A percentile compares a stretch with the other conserved stretches of the same genome.
phyloP scores from a whole-genome alignment of 2,329 filamentous ascomycete species.

The Coccinonectria pachysandricola region DNA sequence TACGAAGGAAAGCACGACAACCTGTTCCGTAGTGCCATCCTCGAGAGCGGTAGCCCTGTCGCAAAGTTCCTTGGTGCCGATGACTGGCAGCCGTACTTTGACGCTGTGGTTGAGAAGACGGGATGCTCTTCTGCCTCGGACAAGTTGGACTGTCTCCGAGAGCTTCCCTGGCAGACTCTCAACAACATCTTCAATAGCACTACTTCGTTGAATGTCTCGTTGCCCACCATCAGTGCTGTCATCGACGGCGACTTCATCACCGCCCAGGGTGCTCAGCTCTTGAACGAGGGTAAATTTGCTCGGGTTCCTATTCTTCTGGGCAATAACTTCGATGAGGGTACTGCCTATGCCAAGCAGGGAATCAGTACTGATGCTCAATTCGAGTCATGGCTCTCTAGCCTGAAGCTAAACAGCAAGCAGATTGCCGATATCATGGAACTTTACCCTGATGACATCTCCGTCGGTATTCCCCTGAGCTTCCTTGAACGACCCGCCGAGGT shows the following conservation, averaged over 20 bases:
- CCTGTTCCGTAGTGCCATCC: constrained; percentile 43
- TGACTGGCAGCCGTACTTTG: constrained; percentile 21
- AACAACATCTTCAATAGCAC: constrained; percentile 20
- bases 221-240: constrained; percentile 11
- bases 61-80: constrained; percentile 12
- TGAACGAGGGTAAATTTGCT: constrained; percentile 49
- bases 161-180: constrained; percentile 21
- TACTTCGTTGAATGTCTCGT: constrained; percentile 7
- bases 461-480: constrained; percentile 36
- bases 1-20: constrained; percentile 42
- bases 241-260: constrained; percentile 33
- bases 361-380: constrained; percentile 48
- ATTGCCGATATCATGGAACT: constrained; percentile 28
- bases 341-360: constrained; percentile 39
- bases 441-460: constrained; percentile 39
- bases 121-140: constrained; percentile 15
- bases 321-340: constrained; percentile 55
- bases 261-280: constrained; percentile 35
- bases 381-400: constrained; percentile 12
- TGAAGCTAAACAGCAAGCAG: constrained; percentile 14
- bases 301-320: constrained; percentile 52
- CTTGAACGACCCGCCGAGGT: constrained; percentile 19
- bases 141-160: constrained; percentile 22
- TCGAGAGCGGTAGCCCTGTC: constrained; percentile 34
- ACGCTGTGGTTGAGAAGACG: constrained; percentile 16